Percentiles rank a stretch among this genome's conserved stretches.
phyloP scores from a whole-genome alignment of 192 early-diverging fungal genomes.

The Polychytrium aggregatum region DNA sequence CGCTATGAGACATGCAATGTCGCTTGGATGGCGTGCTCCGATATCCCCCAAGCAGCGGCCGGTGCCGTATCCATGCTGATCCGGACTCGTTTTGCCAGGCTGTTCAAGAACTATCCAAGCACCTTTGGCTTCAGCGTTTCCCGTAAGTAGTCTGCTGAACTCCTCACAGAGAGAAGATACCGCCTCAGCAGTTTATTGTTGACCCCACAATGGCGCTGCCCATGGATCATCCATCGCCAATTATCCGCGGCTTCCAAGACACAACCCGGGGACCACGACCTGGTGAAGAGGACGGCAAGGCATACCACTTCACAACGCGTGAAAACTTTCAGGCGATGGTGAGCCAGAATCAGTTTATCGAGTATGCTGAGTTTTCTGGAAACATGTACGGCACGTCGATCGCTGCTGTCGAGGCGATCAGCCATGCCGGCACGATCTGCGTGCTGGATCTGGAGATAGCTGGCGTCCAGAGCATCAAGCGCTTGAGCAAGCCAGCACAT shows the following conservation, averaged over 20 bases:
- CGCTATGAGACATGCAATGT: neutral
- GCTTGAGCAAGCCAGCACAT: too few relatives aligned
- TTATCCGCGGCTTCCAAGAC: slow-evolving; percentile 15
- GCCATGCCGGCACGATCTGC: slow-evolving; percentile 17
- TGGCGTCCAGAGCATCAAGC: slow-evolving; percentile 16
- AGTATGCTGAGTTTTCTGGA: slow-evolving; percentile 22
- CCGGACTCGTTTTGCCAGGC: slow-evolving; percentile 1
- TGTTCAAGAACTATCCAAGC: slow-evolving; percentile 62
- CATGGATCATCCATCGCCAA: slow-evolving; percentile 14
- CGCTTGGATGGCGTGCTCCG: neutral
- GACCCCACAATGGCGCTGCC: neutral
- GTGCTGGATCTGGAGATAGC: slow-evolving; percentile 28
- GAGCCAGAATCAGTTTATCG: slow-evolving; percentile 17
- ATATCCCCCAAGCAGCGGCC: neutral
- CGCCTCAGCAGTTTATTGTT: too few relatives aligned
- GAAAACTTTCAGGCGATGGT: slow-evolving; percentile 19
- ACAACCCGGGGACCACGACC: slow-evolving; percentile 26
- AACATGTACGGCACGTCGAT: slow-evolving; percentile 33
- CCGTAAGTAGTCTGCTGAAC: slow-evolving; percentile 14
- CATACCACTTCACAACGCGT: slow-evolving; percentile 23
- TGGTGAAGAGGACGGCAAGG: slow-evolving; percentile 25
- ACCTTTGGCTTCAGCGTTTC: slow-evolving; percentile 89
- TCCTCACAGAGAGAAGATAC: too few relatives aligned
- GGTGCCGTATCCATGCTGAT: neutral
- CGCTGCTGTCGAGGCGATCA: slow-evolving; percentile 14